Evolutionary conservation across 805 yeast genomes (phyloP).

Genomic region (Osmozyma mogii): DNA sequence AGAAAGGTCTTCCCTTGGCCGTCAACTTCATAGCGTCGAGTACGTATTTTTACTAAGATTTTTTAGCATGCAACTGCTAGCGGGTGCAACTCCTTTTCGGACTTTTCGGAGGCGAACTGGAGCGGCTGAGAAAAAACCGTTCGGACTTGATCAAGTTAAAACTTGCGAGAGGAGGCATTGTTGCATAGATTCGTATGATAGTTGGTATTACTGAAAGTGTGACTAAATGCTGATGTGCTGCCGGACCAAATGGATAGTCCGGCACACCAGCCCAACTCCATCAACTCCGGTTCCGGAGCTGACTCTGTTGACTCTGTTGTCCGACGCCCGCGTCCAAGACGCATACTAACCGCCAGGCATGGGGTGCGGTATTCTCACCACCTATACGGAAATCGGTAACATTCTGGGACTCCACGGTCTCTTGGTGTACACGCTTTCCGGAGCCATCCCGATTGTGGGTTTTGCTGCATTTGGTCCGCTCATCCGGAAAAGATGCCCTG

Average conservation of each 20-base stretch:
- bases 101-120: slow-evolving; percentile 10
- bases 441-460: slow-evolving; percentile 78
- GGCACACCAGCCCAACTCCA: too few species aligned
- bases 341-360: slow-evolving; percentile 42
- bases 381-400: slow-evolving; percentile 83
- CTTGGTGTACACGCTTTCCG: slow-evolving; percentile 68
- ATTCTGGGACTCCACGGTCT: slow-evolving; percentile 82
- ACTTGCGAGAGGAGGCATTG: slow-evolving; percentile 70
- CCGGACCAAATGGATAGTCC: too few species aligned
- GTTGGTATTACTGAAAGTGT: too few species aligned
- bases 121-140: slow-evolving; percentile 68
- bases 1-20: slow-evolving; percentile 71
- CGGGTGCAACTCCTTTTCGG: slow-evolving; percentile 43
- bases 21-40: slow-evolving; percentile 89
- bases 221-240: too few species aligned
- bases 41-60: slow-evolving; percentile 29
- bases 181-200: too few species aligned
- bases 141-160: slow-evolving; percentile 72
- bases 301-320: too few species aligned
- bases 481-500: slow-evolving; percentile 71
- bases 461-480: slow-evolving; percentile 80
- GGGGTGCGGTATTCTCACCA: slow-evolving; percentile 84
- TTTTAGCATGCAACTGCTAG: slow-evolving; percentile 12
- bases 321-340: too few species aligned
- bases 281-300: too few species aligned